Base-by-base conservation (phyloP, 148 eudicot species). In the Agrostemma githago region DNA sequence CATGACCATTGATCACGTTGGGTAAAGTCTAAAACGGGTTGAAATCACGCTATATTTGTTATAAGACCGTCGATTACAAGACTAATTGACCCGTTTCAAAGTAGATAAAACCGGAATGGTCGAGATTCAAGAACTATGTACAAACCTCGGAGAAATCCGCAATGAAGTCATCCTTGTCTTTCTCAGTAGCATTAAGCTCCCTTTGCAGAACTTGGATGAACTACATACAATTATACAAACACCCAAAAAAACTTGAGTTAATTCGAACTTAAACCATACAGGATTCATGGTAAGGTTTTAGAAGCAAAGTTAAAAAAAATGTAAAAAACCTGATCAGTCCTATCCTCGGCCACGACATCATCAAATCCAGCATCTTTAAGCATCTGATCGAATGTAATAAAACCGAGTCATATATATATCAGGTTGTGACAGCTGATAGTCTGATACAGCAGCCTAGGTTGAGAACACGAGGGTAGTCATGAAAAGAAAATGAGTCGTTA, bases 281-380 rank as follows among this genome's bases (percentile, higher is more conserved):
- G 6, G 6, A 60, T 14, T 38, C 8, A 48, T 26, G 34, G 34
- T 16, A 65, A 8, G 16, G 16, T 7, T 51, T 8, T 1, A 74
- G 12, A 44, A 72, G 65, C 43, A 26, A 41, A 62, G 54, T 54
- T 15, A 7, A 26, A 3, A 4, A 41, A 3, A 4, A 41, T 41
- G 20, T 54, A 44, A 56, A 65, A 95, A 65, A 95, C 99, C 94
- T 92, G 99, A 53, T 89, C 84, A 19, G 97, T 92, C 72, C 95
- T 88, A 79, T 96, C 97, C 86, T 96, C 96, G 3, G 99, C 94
- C 77, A 86, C 21, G 17, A 96, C 96, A 57, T 96, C 85, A 12
- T 56, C 81, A 56, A 96, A 90, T 78, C 99, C 99, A 83, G 95
- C 97, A 81, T 90, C 95, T 85, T 76, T 87, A 59, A 92, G 99